Evolutionary conservation across 176 grass and related monocot genomes (phyloP), one percentile per base, ranked within the genome.

Genomic region (Aegilops sharonensis): DNA sequence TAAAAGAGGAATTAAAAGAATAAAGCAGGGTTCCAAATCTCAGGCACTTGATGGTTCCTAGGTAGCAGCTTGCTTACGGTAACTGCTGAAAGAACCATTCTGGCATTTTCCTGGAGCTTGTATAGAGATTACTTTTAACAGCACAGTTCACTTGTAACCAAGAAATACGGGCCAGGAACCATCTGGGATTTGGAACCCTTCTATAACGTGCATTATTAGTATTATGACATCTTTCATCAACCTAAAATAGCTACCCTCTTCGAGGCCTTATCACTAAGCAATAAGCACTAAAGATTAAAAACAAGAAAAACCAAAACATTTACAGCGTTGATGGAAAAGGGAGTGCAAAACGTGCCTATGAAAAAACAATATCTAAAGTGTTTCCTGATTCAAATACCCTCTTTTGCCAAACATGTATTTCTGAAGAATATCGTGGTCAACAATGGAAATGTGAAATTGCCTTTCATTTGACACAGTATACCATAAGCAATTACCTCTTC

Each of bases 401-500:
- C 64, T 17, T 57, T 72, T 77, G 64, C 31, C 18, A 77, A 68
- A 81, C 12, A 5, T 81, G 34, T 61, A 65, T 61, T 61, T 68
- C 62, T 82, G 80, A 37, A 81, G 63, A 61, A 66, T 81, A n/a
- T n/a, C 14, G 31, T 79, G 79, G 45, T 78, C 78, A 83, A 64
- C n/a, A 86, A 83, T 66, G 73, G 23, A 78, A 75, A 78, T 27
- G 21, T 82, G 80, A 6, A 71, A 57, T 60, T 31, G 23, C 21
- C 18, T 78, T 83, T 83, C 23, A 63, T 64, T 8, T 72, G 5
- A 80, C 27, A 81, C 17, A 42, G 25, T 39, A 65, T 56, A 69
- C 64, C 65, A 73, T 64, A 73, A 80, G 30, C 3, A 29, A 32
- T 45, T 62, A 95, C 95, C 90, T 94, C 90, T 88, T 92, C 81